Evolutionary conservation across 2,329 filamentous ascomycete genomes (phyloP).

Genomic region (Cladosporium halotolerans): DNA sequence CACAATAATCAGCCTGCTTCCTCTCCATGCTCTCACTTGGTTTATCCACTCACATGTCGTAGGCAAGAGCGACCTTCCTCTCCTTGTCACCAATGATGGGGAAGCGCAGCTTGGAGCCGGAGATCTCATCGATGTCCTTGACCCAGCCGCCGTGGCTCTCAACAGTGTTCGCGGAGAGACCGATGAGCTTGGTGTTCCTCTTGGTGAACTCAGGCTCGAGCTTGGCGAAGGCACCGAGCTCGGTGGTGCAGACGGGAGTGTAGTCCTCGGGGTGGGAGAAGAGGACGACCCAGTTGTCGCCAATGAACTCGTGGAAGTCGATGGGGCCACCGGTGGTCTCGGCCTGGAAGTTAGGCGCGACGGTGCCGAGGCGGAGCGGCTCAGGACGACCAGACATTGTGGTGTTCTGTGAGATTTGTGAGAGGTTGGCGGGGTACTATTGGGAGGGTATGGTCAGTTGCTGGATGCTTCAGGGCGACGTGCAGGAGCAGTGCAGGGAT

Average conservation of each 20-base stretch:
- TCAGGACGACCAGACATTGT: constrained; percentile 22
- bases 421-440: not conserved
- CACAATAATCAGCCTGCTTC: not conserved
- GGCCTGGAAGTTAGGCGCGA: constrained; percentile 63
- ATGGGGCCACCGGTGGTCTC: constrained; percentile 61
- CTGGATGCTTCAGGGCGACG: not conserved
- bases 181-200: constrained; percentile 57
- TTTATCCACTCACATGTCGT: constrained; percentile 41
- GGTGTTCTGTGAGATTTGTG: constrained; percentile 6
- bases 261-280: constrained; percentile 64
- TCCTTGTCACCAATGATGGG: constrained; percentile 51
- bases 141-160: constrained; percentile 48
- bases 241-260: constrained; percentile 57
- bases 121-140: constrained; percentile 49
- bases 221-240: constrained; percentile 58
- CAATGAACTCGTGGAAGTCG: constrained; percentile 67
- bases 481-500: not conserved
- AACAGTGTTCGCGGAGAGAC: constrained; percentile 47
- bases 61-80: constrained; percentile 45
- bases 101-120: constrained; percentile 42
- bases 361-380: constrained; percentile 58
- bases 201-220: constrained; percentile 59
- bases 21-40: not conserved
- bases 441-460: not conserved
- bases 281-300: constrained; percentile 62